Base-by-base conservation (phyloP, 176 grass and related monocot species). In the Saccharum spontaneum region DNA sequence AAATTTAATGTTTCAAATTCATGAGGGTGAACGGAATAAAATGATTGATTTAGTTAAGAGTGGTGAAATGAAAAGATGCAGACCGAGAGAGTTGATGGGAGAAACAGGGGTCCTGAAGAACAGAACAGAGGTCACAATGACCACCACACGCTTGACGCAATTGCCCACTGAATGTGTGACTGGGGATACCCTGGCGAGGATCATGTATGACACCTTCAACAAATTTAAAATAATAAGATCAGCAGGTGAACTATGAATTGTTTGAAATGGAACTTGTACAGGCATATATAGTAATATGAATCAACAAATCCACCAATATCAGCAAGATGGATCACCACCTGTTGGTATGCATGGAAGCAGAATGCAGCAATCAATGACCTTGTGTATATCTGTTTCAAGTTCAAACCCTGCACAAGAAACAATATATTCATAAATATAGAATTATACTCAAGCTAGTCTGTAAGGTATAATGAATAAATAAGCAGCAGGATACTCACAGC, bases 281-380 rank as follows among this genome's bases (percentile, higher is more conserved):
- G 41, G 50, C 52, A 82, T 60, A 12, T 22, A 43, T 0, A 69
- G 9, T 50, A 44, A 73, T 79, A 18, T 20, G 5, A 82, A 55
- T 82, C 44, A 73, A 20, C n/a, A 55, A 10, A 66, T 33, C 8
- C 57, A 86, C 13, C 7, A 40, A 80, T 68, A 45, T n/a, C 11
- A 49, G 46, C 17, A 90, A 67, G 17, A 30, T 0, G 4, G 15
- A 31, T 31, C 38, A 79, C 67, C 10, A 99, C 97, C 93, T 99
- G 97, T 83, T 99, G 97, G 83, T 94, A 96, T 8, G 97, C 97
- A 75, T 99, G 94, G 87, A 99, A 99, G 85, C 93, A 99, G 38
- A 96, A 80, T 20, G 85, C 97, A 73, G 93, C 91, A 73, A 99
- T 7, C 57, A 96, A 79, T 28, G 91, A 91, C 64, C 90, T 91